Conservation (phyloP, 2,329 filamentous ascomycete genomes). For the Paracorniculantispora psalliotae region DNA sequence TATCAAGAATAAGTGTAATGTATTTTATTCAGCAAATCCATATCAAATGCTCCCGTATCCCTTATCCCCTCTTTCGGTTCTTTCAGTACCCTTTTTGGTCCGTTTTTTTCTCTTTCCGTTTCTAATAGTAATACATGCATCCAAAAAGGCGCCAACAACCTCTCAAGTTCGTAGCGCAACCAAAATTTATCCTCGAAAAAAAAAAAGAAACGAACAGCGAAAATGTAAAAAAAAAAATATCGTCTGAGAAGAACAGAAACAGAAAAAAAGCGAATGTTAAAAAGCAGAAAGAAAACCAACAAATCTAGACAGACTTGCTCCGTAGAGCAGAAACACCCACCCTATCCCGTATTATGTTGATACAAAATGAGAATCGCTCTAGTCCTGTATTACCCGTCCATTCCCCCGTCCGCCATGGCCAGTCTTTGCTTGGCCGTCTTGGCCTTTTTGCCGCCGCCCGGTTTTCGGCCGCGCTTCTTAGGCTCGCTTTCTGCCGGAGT, state of each 20-base stretch:
- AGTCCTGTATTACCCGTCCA: conserved; percentile 17
- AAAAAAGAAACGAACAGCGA: neutral
- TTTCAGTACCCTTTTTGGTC: no score
- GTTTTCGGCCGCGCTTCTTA: conserved; percentile 53
- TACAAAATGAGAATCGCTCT: conserved; percentile 3
- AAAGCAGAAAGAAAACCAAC: neutral
- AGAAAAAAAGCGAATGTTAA: neutral
- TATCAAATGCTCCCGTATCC: neutral
- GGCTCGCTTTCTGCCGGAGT: conserved; percentile 64
- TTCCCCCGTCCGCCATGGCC: conserved; percentile 55
- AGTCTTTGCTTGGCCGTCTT: conserved; percentile 66
- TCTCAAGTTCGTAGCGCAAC: neutral
- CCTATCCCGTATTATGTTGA: conserved; percentile 13
- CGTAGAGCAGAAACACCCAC: conserved; percentile 4
- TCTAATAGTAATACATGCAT: conserved; percentile 13
- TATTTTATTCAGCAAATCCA: conserved; percentile 1
- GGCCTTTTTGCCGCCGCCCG: conserved; percentile 47
- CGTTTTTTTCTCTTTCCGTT: neutral
- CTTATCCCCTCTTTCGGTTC: neutral
- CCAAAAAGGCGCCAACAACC: neutral
- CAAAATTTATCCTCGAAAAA: neutral
- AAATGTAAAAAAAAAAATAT: neutral
- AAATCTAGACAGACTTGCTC: conserved; percentile 2
- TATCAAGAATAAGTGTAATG: neutral
- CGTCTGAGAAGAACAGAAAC: neutral